These are phyloP conservation scores for Yamadazyma sp. DNA, from an alignment of 1,139 yeast species.

Conservation along the genomic window DNA sequence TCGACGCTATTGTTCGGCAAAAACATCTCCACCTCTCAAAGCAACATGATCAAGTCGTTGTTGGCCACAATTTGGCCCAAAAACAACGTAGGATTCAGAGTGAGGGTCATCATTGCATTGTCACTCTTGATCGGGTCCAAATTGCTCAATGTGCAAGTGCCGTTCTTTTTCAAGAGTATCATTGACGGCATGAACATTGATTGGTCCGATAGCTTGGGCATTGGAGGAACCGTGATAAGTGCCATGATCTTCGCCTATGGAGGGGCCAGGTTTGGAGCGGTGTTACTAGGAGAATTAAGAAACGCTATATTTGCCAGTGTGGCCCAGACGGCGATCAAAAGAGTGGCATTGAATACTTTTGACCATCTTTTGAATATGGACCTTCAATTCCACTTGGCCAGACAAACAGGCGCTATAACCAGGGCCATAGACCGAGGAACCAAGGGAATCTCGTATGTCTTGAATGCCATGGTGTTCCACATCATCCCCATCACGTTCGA, in stretches of 20 bases:
- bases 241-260: conserved; percentile 87
- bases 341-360: conserved; percentile 88
- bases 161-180: conserved; percentile 86
- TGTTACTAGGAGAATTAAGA: conserved; percentile 87
- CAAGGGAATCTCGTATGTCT: conserved; percentile 90
- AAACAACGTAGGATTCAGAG: conserved; percentile 64
- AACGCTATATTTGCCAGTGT: conserved; percentile 96
- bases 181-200: conserved; percentile 93
- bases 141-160: conserved; percentile 89
- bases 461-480: conserved; percentile 96
- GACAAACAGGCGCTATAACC: conserved; percentile 95
- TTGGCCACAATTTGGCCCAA: conserved; percentile 89
- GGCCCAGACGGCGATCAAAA: conserved; percentile 90
- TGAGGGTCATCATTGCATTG: conserved; percentile 76
- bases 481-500: conserved; percentile 91
- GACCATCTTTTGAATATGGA: conserved; percentile 81
- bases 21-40: conserved; percentile 47
- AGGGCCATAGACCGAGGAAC: conserved; percentile 98
- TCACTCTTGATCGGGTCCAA: conserved; percentile 75
- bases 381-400: conserved; percentile 81
- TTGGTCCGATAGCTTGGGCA: conserved; percentile 67
- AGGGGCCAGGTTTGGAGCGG: conserved; percentile 91
- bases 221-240: conserved; percentile 62
- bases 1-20: conserved; percentile 23
- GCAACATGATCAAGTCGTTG: conserved; percentile 61